Base-by-base conservation (phyloP, 805 yeast genomes). In the Pichia deserticola region DNA sequence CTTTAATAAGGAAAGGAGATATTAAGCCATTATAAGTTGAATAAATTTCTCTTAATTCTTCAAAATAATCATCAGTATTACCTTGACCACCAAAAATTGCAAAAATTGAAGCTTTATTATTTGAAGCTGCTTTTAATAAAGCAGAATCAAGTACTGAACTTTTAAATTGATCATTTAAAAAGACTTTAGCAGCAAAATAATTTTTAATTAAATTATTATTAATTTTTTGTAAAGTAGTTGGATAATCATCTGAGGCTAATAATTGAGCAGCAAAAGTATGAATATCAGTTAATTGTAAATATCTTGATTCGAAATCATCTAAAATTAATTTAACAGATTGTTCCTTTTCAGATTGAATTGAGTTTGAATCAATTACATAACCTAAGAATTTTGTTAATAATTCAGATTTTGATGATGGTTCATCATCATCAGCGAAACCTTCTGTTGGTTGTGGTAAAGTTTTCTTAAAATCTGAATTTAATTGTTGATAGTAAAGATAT, bases 1-100 rank as follows among this genome's bases (percentile, higher is more conserved):
- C 79, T 57, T 81, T 76, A 54, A 73, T 69, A 59, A 93, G 76
- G 59, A 92, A 80, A 60, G 85, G 92, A 28, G 76, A 68, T 49
- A 89, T 73, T 54, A 92, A 74, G 30, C 87, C 86, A 57, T 82
- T 76, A 75, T 93, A 93, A 51, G 82, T 76, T 56, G 79, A 72
- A 74, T 86, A 84, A 52, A 90, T 67, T 57, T 89, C 95, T 67
- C 96, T 82, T 65, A 93, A 79, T 74, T 93, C 99, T 66, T 90
- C 97, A 60, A 93, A 93, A 74, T 89, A 93, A 67, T 93, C 97
- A 65, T 93, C 98, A 47, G 95, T 84, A 74, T 89, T 92, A 71
- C 99, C 99, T 75, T 93, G 99, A 63, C 99, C 99, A 66, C 99
- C 99, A 62, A 92, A 93, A 58, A 93, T 82, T 55, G 97, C 96